Evolutionary conservation across 2,329 filamentous ascomycete genomes (phyloP), one percentile per base, ranked within the genome.

Genomic region (Fusarium decemcellulare): DNA sequence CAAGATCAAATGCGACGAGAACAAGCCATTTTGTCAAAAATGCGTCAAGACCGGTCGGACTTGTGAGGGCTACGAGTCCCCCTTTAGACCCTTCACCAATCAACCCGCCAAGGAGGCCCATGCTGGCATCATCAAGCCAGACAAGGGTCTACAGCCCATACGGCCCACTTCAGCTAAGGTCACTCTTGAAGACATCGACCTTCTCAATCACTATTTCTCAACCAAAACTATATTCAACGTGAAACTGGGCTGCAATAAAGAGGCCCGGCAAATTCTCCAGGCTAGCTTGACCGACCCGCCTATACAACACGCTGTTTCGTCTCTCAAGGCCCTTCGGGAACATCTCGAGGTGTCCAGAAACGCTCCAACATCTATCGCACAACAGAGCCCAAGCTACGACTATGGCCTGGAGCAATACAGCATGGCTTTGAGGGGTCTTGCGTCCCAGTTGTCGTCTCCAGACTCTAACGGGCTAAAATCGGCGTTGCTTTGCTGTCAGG

Each of bases 401-500:
- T 80, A 80, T 69, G 82, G 82, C 29, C 74, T 84, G 42, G 74
- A 80, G 59, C 80, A 84, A 64, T 85, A 85, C 61, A 76, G 76
- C 62, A 77, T 80, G 67, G 82, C 82, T 39, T 72, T 85, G 10
- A 57, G 76, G 8, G 78, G 79, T 42, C 78, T 84, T 6, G 81
- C 80, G 3, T 81, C 77, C 16, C 79, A 77, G 10, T 58, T 84
- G 47, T 79, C 79, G 16, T 77, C 71, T 60, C 76, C 76, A 5
- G 62, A 71, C 61, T 70, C 74, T 10, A 67, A 72, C 9, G 61
- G 61, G 6, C 67, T 83, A 34, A 81, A 75, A 61, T 81, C 81
- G 27, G 79, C 81, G 56, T 72, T 85, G 36, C 75, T 84, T 61
- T 85, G 83, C 74, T 85, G 83, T 69, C 81, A 84, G 65, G 71